Base-by-base conservation (phyloP, 768 basidiomycete species). In the Suillus clintonianus region DNA sequence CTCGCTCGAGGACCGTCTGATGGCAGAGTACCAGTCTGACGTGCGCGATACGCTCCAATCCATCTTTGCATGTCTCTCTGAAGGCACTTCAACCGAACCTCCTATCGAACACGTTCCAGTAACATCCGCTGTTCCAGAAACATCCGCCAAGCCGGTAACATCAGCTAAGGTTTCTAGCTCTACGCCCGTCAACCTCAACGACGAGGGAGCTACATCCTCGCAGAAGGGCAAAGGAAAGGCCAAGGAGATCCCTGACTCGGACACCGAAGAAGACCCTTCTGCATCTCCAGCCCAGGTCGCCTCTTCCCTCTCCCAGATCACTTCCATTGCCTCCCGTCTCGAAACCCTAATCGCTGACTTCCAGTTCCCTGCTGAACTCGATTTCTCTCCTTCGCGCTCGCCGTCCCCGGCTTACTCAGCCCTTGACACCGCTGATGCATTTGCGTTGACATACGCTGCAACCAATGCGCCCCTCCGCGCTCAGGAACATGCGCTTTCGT, bases 401-500 rank as follows among this genome's bases (percentile, higher is more conserved):
- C 48, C 63, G 41, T 62, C 71, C 14, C 30, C 45, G 24, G 37
- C 22, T 45, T 53, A 62, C 34, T 42, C 68, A 42, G 39, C 64
- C 27, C 61, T 60, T 14, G 63, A 64, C 47, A 59, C 61, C 4
- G 66, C 58, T 30, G 63, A 69, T 30, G 53, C 68, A 30, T 70
- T 76, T 5, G 76, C 76, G 42, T 82, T 92, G 11, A 79, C 85
- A 5, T 90, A 83, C 78, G 86, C 85, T 32, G 68, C 83, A 11
- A 75, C 71, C 54, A 92, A 91, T 71, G 82, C 84, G 32, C 82
- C 86, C 0, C 76, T 91, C 43, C 86, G 86, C 61, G 82, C 80
- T 65, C 87, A 89, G 74, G 85, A 88, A 67, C 82, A 90, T 67
- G 81, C 83, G 22, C 75, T 91, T n/a, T 80, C 80, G 58, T 75